Percentiles rank a stretch among this genome's conserved stretches.
These are phyloP conservation scores for Pulveroboletus sp. DNA, from an alignment of 768 basidiomycete genomes.

Conservation along the genomic window DNA sequence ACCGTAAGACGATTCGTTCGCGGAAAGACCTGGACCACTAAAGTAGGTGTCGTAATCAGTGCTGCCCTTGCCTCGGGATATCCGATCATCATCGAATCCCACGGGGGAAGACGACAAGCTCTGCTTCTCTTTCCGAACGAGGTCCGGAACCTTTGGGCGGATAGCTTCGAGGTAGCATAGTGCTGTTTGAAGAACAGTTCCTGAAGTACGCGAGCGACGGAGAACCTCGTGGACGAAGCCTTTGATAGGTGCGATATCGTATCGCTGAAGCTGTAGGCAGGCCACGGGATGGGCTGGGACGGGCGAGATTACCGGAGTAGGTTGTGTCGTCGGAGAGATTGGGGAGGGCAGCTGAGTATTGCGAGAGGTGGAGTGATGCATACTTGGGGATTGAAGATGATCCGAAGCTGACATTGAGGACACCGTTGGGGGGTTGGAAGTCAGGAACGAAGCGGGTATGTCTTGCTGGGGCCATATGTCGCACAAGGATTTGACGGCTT, in stretches of 20 bases:
- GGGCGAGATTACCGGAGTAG: slow-evolving; percentile 27
- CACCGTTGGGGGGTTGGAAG: slow-evolving; percentile 30
- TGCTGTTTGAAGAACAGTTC: slow-evolving; percentile 79
- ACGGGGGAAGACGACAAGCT: slow-evolving; percentile 39
- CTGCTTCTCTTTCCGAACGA: slow-evolving; percentile 47
- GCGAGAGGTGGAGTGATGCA: slow-evolving; percentile 11
- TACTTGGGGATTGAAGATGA: slow-evolving; percentile 1
- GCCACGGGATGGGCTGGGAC: slow-evolving; percentile 18
- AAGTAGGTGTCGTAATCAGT: slow-evolving; percentile 38
- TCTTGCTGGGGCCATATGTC: slow-evolving; percentile 80
- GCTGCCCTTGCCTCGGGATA: slow-evolving; percentile 41
- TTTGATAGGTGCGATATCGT: slow-evolving; percentile 54
- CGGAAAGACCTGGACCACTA: slow-evolving; percentile 6
- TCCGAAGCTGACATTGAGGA: slow-evolving; percentile 10
- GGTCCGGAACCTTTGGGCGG: slow-evolving; percentile 62
- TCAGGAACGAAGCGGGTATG: slow-evolving; percentile 56
- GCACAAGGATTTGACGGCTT: slow-evolving; percentile 70
- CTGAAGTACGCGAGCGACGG: slow-evolving; percentile 79
- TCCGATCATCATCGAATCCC: slow-evolving; percentile 39
- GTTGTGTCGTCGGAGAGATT: slow-evolving; percentile 45
- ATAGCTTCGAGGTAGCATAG: slow-evolving; percentile 84
- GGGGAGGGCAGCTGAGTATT: slow-evolving; percentile 51
- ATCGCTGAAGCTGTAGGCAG: slow-evolving; percentile 12
- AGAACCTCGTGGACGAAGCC: slow-evolving; percentile 87
- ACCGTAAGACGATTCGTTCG: slow-evolving; percentile 13